Percentiles rank a stretch among this genome's conserved stretches.
Conservation (phyloP, 169 alveolate species). For the Eimeria necatrix region DNA sequence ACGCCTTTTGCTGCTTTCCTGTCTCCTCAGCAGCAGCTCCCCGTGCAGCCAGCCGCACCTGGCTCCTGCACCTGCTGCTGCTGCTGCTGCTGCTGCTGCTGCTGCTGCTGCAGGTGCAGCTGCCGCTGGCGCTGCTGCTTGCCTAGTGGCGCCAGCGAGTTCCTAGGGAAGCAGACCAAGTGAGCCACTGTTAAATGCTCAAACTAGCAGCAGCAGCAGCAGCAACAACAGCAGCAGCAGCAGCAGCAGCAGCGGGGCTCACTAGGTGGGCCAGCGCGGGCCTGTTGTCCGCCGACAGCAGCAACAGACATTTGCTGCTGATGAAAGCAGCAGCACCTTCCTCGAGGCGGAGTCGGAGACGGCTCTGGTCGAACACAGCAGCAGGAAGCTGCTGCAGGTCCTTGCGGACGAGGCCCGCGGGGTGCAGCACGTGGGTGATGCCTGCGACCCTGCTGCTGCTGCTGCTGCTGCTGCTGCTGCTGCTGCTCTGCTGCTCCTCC, state of each 20-base stretch:
- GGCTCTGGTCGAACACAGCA: constrained; percentile 63
- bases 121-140: too few species aligned
- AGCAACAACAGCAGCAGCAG: constrained; percentile 34
- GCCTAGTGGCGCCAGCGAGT: too few species aligned
- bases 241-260: constrained; percentile 52
- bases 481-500: neutral
- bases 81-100: too few species aligned
- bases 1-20: too few species aligned
- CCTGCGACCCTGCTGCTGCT: constrained; percentile 30
- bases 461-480: constrained; percentile 61
- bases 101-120: too few species aligned
- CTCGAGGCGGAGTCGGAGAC: constrained; percentile 5
- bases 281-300: constrained; percentile 25
- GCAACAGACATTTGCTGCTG: constrained; percentile 46
- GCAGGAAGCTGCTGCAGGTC: constrained; percentile 58
- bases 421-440: constrained; percentile 56
- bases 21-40: too few species aligned
- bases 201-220: constrained; percentile 35
- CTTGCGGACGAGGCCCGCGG: constrained; percentile 54
- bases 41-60: too few species aligned
- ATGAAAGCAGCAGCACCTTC: neutral
- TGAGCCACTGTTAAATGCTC: too few species aligned
- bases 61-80: too few species aligned
- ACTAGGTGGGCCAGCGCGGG: constrained; percentile 74
- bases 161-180: too few species aligned